Evolutionary conservation across 495 filamentous ascomycete species (phyloP).

Genomic region (Penicillium manginii): DNA sequence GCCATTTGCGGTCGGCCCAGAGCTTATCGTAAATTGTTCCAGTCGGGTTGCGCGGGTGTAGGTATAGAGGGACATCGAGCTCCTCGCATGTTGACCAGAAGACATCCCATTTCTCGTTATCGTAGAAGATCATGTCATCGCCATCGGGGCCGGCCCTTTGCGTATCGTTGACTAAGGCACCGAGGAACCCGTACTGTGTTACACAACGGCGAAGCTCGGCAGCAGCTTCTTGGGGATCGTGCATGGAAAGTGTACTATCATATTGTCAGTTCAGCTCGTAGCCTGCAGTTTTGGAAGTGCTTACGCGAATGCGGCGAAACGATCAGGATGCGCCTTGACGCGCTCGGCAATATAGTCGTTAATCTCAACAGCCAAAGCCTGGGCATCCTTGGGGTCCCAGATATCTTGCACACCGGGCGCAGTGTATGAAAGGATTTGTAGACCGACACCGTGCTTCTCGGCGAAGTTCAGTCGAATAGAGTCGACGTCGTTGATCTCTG

Average conservation of each 20-base stretch:
- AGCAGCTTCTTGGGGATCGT: conserved; percentile 57
- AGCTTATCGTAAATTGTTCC: conserved; percentile 53
- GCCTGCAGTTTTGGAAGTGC: neutral
- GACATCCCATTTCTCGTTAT: conserved; percentile 54
- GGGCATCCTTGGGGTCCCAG: conserved; percentile 48
- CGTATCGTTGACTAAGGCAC: conserved; percentile 63
- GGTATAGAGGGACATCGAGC: conserved; percentile 65
- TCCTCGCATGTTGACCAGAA: conserved; percentile 62
- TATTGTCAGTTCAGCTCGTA: neutral
- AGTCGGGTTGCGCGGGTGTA: conserved; percentile 59
- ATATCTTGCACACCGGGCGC: conserved; percentile 64
- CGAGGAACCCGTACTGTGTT: conserved; percentile 59
- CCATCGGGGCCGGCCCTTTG: conserved; percentile 51
- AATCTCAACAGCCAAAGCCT: conserved; percentile 49
- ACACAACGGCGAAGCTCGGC: conserved; percentile 59
- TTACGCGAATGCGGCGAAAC: conserved; percentile 61
- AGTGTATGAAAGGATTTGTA: conserved; percentile 60
- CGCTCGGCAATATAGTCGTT: conserved; percentile 62
- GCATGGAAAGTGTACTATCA: conserved; percentile 54
- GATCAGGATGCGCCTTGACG: conserved; percentile 52
- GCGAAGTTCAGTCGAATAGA: conserved; percentile 53
- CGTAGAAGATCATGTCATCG: conserved; percentile 63
- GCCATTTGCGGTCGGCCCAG: conserved; percentile 54
- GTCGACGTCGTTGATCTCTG: conserved; percentile 55
- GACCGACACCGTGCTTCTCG: conserved; percentile 62